These are phyloP conservation scores for Orbilia quercus DNA, from an alignment of 2,329 filamentous ascomycete species.

Conservation along the genomic window DNA sequence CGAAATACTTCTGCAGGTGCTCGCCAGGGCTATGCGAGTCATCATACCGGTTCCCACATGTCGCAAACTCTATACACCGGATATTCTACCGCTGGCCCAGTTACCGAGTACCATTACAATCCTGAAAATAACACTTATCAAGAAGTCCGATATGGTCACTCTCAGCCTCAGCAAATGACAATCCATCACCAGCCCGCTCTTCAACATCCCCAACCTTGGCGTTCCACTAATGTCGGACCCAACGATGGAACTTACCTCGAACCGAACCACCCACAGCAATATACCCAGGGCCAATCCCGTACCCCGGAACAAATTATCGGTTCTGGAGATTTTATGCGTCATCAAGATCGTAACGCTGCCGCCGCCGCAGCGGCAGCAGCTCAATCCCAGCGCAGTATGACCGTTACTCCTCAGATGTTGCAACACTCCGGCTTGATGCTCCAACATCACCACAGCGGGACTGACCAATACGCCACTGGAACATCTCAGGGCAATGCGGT, in stretches of 20 bases:
- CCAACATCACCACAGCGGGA: slow-evolving; percentile 4
- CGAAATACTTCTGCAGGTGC: slow-evolving; percentile 26
- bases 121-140: slow-evolving; percentile 19
- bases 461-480: slow-evolving; percentile 26
- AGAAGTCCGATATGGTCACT: slow-evolving; percentile 20
- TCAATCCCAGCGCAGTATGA: slow-evolving; percentile 26
- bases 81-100: neutral
- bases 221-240: slow-evolving; percentile 2
- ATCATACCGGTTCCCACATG: neutral
- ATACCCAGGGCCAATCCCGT: neutral
- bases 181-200: slow-evolving; percentile 21
- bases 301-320: slow-evolving; percentile 30
- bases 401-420: slow-evolving; percentile 45
- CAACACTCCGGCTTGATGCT: slow-evolving; percentile 36
- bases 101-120: slow-evolving; percentile 22
- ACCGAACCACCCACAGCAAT: slow-evolving; percentile 8
- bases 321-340: slow-evolving; percentile 35
- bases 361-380: slow-evolving; percentile 2
- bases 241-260: slow-evolving; percentile 9
- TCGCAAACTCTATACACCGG: neutral
- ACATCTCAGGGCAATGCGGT: slow-evolving; percentile 1
- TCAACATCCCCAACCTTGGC: slow-evolving; percentile 49
- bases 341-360: slow-evolving; percentile 16
- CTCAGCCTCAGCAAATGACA: slow-evolving; percentile 1
- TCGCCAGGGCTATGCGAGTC: slow-evolving; percentile 24